Percentiles rank a stretch among this genome's conserved stretches.
Conservation (phyloP, 306 rosid genomes). For the Citrullus colocynthis region DNA sequence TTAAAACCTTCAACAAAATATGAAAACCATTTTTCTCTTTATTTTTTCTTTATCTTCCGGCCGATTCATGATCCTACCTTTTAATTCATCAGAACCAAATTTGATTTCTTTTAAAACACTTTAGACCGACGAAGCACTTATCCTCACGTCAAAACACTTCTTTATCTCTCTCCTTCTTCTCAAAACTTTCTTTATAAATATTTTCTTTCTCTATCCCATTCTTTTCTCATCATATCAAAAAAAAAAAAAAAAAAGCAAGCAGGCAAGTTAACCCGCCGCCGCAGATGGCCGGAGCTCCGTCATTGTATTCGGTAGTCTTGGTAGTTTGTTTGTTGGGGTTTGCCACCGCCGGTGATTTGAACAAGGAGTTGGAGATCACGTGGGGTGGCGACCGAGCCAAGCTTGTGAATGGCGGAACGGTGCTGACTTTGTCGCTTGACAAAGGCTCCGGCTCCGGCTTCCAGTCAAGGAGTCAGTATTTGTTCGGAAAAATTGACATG, state of each 20-base stretch:
- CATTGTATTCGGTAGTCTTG: not conserved
- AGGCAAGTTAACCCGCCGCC: not conserved
- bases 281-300: not conserved
- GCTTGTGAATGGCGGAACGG: constrained; percentile 19
- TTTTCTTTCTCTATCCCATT: not conserved
- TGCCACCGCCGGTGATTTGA: constrained; percentile 26
- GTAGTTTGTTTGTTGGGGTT: not conserved
- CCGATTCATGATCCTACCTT: not conserved
- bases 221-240: not conserved
- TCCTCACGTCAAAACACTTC: not conserved
- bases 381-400: constrained; percentile 65
- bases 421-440: constrained; percentile 55
- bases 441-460: constrained; percentile 69
- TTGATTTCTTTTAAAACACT: not conserved
- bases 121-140: not conserved
- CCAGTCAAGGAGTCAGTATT: constrained; percentile 33
- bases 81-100: not conserved
- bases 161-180: not conserved
- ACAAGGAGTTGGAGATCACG: constrained; percentile 40
- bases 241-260: not conserved
- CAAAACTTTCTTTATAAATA: not conserved
- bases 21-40: no score
- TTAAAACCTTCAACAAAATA: no score
- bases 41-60: no score
- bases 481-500: constrained; percentile 51